These are phyloP conservation scores for Diplosphaera chodatii DNA, from an alignment of 139 green algal species.

Conservation along the genomic window DNA sequence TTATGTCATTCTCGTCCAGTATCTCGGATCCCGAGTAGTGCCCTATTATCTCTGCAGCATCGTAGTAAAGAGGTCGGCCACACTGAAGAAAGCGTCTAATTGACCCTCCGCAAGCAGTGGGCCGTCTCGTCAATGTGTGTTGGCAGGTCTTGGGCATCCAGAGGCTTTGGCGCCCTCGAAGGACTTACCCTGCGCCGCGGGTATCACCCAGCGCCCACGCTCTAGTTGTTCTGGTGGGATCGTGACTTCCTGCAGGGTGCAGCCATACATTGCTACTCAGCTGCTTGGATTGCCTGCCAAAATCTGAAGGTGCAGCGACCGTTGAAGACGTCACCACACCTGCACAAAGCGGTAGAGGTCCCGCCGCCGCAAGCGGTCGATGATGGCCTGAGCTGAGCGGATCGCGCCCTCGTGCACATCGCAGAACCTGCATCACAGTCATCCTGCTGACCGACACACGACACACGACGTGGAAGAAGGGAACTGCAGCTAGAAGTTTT, in stretches of 20 bases:
- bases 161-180: too few species aligned
- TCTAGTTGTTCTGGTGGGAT: constrained; percentile 4
- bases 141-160: neutral
- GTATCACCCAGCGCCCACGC: constrained; percentile 6
- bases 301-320: too few species aligned
- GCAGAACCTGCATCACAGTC: constrained; percentile 4
- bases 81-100: too few species aligned
- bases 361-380: constrained; percentile 43
- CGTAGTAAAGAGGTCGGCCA: too few species aligned
- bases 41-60: neutral
- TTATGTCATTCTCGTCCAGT: constrained; percentile 47
- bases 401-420: constrained; percentile 21
- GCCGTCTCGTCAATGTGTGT: too few species aligned
- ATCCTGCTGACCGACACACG: too few species aligned
- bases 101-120: too few species aligned
- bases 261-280: too few species aligned
- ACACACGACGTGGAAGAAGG: too few species aligned
- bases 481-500: too few species aligned
- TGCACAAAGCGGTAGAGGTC: constrained; percentile 65
- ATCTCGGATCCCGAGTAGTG: constrained; percentile 4
- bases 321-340: too few species aligned
- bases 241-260: neutral
- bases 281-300: too few species aligned
- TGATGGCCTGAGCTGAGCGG: constrained; percentile 41
- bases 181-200: neutral